These are phyloP conservation scores for Sicyos baderoa DNA, from an alignment of 306 rosid genomes.

Conservation along the genomic window DNA sequence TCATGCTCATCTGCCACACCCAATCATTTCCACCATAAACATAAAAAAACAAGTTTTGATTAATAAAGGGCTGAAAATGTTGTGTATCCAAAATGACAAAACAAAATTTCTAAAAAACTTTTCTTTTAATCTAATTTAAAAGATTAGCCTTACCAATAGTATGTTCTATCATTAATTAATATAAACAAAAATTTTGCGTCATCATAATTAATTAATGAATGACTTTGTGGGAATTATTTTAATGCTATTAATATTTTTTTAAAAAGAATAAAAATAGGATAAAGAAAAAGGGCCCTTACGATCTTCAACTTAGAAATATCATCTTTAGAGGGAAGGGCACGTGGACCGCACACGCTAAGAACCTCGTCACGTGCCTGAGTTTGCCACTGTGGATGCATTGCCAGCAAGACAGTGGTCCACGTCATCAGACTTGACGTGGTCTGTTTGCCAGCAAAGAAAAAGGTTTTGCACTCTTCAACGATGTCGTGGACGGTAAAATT, in stretches of 20 bases:
- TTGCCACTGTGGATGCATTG: conserved; percentile 99
- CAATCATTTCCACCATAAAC: too few species aligned
- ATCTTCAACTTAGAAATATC: conserved; percentile 76
- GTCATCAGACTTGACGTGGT: conserved; percentile 98
- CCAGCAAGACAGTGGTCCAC: conserved; percentile 92
- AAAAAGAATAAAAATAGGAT: neutral
- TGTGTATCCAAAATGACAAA: neutral
- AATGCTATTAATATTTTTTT: too few species aligned
- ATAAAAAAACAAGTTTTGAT: neutral
- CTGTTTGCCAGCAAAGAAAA: conserved; percentile 98
- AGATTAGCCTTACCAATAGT: too few species aligned
- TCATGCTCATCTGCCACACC: conserved; percentile 60
- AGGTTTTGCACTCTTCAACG: conserved; percentile 94
- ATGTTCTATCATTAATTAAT: neutral
- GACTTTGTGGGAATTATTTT: neutral
- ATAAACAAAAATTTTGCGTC: neutral
- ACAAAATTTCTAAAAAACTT: neutral
- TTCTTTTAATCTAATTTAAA: too few species aligned
- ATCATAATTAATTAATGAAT: neutral
- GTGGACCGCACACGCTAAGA: conserved; percentile 69
- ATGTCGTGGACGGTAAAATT: conserved; percentile 68
- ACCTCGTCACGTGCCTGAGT: conserved; percentile 89
- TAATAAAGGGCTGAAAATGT: neutral
- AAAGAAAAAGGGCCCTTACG: conserved; percentile 30
- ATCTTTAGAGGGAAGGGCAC: conserved; percentile 70